Percentiles rank a stretch among this genome's conserved stretches.
These are phyloP conservation scores for Alternaria viburni DNA, from an alignment of 2,329 filamentous ascomycete genomes.

Conservation along the genomic window DNA sequence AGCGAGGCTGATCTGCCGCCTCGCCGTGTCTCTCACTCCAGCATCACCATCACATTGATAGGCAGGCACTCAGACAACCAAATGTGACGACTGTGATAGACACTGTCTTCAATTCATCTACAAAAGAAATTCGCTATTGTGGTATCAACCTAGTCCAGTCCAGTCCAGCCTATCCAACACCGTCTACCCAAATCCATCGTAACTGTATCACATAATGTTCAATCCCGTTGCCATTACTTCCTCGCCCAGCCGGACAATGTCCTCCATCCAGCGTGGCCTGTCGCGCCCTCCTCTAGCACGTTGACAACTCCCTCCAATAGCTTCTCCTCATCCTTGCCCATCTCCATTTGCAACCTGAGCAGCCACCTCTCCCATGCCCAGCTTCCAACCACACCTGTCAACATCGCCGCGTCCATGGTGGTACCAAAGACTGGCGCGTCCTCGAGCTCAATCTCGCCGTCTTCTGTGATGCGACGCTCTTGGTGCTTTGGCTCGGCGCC, in stretches of 20 bases:
- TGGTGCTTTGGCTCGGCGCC: constrained; percentile 35
- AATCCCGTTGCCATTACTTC: constrained; percentile 33
- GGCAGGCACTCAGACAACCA: neutral
- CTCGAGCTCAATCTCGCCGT: constrained; percentile 39
- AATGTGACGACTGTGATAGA: constrained; percentile 10
- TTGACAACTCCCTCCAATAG: constrained; percentile 63
- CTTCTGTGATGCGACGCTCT: constrained; percentile 48
- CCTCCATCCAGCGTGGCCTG: constrained; percentile 64
- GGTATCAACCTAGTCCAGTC: constrained; percentile 36
- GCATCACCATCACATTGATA: neutral
- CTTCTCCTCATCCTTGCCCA: constrained; percentile 67
- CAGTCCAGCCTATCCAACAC: constrained; percentile 2
- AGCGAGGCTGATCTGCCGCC: constrained; percentile 25
- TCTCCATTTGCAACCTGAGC: constrained; percentile 84
- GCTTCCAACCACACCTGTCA: constrained; percentile 82
- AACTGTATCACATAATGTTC: constrained; percentile 1
- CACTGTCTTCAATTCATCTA: constrained; percentile 22
- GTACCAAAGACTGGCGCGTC: constrained; percentile 41
- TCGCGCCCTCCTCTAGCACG: constrained; percentile 66
- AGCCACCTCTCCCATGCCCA: constrained; percentile 98
- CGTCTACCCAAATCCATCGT: neutral
- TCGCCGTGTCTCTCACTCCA: constrained; percentile 14
- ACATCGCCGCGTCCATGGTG: constrained; percentile 72
- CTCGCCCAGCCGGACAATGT: constrained; percentile 61
- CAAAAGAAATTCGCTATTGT: constrained; percentile 35